These are phyloP conservation scores for Hydrangea macrophylla DNA, from an alignment of 148 eudicot genomes.

Conservation along the genomic window DNA sequence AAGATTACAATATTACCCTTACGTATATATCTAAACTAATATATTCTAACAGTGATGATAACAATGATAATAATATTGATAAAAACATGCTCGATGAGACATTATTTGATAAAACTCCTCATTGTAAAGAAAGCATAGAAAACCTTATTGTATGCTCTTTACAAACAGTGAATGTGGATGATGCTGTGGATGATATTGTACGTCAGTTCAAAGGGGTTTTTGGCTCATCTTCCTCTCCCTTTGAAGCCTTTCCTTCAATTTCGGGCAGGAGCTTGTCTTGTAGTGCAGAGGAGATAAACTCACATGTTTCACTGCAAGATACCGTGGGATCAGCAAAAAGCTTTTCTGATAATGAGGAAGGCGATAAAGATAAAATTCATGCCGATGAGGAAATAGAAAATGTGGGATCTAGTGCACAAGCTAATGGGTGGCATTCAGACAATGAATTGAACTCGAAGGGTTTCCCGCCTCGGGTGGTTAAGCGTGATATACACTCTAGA, in stretches of 20 bases:
- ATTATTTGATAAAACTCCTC: background rate
- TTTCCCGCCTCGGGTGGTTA: slow-evolving; percentile 50
- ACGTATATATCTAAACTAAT: too few relatives aligned
- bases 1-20: too few relatives aligned
- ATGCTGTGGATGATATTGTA: slow-evolving; percentile 94
- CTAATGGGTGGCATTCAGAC: slow-evolving; percentile 79
- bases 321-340: slow-evolving; percentile 51
- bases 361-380: slow-evolving; percentile 44
- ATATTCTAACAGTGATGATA: too few relatives aligned
- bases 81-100: too few relatives aligned
- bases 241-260: slow-evolving; percentile 34
- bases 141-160: background rate
- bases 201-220: slow-evolving; percentile 95
- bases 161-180: slow-evolving; percentile 84
- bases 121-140: background rate
- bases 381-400: slow-evolving; percentile 39
- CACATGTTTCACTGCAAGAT: slow-evolving; percentile 41
- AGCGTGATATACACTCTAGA: slow-evolving; percentile 28
- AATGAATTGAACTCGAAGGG: slow-evolving; percentile 62
- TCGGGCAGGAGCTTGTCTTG: slow-evolving; percentile 50
- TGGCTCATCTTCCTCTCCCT: slow-evolving; percentile 50
- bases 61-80: too few relatives aligned
- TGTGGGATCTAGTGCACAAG: slow-evolving; percentile 34
- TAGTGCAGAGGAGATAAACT: slow-evolving; percentile 49
- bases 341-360: slow-evolving; percentile 68